Evolutionary conservation across 768 basidiomycete genomes (phyloP).

Genomic region (Hypsizygus marmoreus): DNA sequence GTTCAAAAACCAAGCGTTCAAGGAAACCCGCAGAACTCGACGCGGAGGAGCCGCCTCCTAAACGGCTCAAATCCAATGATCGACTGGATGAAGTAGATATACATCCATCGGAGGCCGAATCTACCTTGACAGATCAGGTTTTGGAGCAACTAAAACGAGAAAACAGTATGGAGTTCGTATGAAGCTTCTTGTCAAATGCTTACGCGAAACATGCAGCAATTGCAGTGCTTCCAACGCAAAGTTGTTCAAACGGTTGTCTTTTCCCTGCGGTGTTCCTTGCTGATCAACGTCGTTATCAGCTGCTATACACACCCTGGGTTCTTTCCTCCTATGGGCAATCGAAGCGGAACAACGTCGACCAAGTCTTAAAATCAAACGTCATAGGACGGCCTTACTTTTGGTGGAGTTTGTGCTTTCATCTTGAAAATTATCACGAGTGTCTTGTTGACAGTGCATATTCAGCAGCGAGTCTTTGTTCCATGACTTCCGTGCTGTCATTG

Average conservation of each 20-base stretch:
- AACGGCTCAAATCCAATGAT: too few species aligned
- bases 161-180: constrained; percentile 38
- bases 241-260: constrained; percentile 19
- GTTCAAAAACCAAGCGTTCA: constrained; percentile 7
- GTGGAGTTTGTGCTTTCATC: constrained; percentile 27
- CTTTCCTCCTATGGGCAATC: constrained; percentile 30
- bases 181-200: too few species aligned
- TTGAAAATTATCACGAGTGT: background rate
- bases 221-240: constrained; percentile 30
- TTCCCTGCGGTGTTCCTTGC: background rate
- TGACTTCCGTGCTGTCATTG: too few species aligned
- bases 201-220: constrained; percentile 38
- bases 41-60: too few species aligned
- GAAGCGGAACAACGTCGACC: constrained; percentile 25
- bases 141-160: constrained; percentile 32
- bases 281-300: too few species aligned
- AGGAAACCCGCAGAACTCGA: too few species aligned
- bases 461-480: constrained; percentile 26
- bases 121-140: constrained; percentile 26
- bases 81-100: constrained; percentile 28
- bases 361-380: constrained; percentile 14
- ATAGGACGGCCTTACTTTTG: constrained; percentile 31
- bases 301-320: constrained; percentile 24
- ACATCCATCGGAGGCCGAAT: constrained; percentile 15
- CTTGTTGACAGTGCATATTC: background rate